A percentile compares a stretch with the other conserved stretches of the same genome.
These are phyloP conservation scores for Metroxylon sagu DNA, from an alignment of 176 grass and related monocot species.

Conservation along the genomic window DNA sequence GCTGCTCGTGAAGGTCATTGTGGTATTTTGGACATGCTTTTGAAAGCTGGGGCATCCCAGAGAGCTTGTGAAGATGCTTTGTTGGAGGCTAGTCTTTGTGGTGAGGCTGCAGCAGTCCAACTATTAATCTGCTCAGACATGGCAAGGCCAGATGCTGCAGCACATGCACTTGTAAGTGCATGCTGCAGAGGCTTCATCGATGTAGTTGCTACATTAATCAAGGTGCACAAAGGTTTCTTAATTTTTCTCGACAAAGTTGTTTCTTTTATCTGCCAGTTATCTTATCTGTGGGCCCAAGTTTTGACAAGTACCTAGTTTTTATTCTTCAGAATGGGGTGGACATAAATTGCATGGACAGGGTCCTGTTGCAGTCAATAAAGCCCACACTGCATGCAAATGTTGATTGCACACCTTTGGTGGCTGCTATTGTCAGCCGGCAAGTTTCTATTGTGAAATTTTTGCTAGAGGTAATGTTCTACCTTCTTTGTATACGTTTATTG, in stretches of 20 bases:
- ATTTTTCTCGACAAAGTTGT: not conserved
- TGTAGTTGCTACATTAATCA: constrained; percentile 26
- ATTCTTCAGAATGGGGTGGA: constrained; percentile 35
- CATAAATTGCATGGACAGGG: constrained; percentile 44
- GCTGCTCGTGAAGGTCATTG: constrained; percentile 43
- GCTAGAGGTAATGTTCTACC: constrained; percentile 33
- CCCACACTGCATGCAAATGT: constrained; percentile 50
- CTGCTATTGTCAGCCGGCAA: constrained; percentile 49
- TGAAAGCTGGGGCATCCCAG: constrained; percentile 33
- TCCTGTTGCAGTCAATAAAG: constrained; percentile 47
- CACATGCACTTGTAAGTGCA: constrained; percentile 43
- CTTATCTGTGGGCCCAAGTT: not conserved
- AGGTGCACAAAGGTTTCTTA: constrained; percentile 19
- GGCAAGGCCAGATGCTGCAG: constrained; percentile 18
- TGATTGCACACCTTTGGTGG: constrained; percentile 48
- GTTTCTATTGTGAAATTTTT: constrained; percentile 53
- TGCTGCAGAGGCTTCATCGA: constrained; percentile 54
- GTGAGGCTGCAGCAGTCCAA: constrained; percentile 20
- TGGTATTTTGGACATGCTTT: constrained; percentile 37
- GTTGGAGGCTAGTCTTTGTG: constrained; percentile 37
- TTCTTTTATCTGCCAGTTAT: not conserved
- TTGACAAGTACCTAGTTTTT: not conserved
- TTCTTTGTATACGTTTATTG: not conserved
- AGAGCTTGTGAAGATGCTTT: constrained; percentile 46
- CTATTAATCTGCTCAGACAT: constrained; percentile 37